These are phyloP conservation scores for Trichoderma cornu-damae DNA, from an alignment of 2,329 filamentous ascomycete genomes.

Conservation along the genomic window DNA sequence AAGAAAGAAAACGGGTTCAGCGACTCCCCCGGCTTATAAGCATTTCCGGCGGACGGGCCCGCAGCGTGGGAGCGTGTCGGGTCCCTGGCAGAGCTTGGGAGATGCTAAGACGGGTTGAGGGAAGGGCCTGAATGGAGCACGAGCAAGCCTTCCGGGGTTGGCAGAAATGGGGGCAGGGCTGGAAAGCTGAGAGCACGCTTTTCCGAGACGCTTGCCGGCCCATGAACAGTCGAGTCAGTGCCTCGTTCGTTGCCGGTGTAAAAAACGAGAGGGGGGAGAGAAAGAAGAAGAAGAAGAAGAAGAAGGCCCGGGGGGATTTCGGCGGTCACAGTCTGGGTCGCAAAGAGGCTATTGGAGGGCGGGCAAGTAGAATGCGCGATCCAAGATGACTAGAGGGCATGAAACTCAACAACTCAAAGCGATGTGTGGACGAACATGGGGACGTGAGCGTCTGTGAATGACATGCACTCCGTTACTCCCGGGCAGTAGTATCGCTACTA, in stretches of 20 bases:
- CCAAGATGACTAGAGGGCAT: not conserved
- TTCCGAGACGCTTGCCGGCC: not conserved
- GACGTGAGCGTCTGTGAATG: not conserved
- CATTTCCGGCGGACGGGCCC: not conserved
- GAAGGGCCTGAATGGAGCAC: too few species aligned
- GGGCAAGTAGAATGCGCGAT: not conserved
- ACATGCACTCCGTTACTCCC: too few species aligned
- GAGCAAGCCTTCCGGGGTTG: too few species aligned
- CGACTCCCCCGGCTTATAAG: conserved; percentile 9
- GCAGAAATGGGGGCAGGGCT: not conserved
- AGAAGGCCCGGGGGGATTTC: too few species aligned
- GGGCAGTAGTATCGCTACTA: too few species aligned
- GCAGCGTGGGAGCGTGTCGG: not conserved
- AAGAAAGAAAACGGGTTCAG: not conserved
- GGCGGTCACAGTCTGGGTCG: not conserved
- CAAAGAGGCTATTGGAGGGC: not conserved
- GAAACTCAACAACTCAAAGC: conserved; percentile 7
- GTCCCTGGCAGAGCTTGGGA: not conserved
- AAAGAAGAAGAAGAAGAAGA: too few species aligned
- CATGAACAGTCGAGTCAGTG: not conserved
- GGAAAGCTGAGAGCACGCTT: too few species aligned
- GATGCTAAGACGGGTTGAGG: too few species aligned
- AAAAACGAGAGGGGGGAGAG: too few species aligned
- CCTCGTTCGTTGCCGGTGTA: too few species aligned
- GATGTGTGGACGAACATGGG: not conserved